Conservation (phyloP, 2,329 filamentous ascomycete genomes). For the Aureobasidium mangrovei region DNA sequence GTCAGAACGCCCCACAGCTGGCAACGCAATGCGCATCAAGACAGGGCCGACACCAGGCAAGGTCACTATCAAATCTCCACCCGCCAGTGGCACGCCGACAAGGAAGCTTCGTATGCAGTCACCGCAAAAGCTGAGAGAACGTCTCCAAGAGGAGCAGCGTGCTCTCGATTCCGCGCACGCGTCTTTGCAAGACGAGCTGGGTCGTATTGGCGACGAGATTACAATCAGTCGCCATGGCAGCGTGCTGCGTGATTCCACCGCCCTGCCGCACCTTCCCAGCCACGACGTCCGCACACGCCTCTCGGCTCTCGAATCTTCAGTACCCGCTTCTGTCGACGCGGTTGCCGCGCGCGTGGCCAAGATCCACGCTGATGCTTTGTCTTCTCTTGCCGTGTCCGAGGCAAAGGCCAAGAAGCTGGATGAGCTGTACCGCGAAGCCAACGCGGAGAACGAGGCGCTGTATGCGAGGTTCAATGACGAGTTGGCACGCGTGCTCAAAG, state of each 20-base stretch:
- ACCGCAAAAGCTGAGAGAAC: slow-evolving; percentile 64
- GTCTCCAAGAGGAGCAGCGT: slow-evolving; percentile 72
- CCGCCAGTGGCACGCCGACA: slow-evolving; percentile 17
- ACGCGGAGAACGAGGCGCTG: slow-evolving; percentile 83
- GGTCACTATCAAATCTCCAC: slow-evolving; percentile 10
- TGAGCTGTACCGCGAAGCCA: slow-evolving; percentile 78
- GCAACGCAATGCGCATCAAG: slow-evolving; percentile 52
- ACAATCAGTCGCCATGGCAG: slow-evolving; percentile 28
- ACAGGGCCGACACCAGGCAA: slow-evolving; percentile 22
- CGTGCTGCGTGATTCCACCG: slow-evolving; percentile 17
- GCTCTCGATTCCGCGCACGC: slow-evolving; percentile 62
- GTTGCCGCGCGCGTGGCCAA: slow-evolving; percentile 52
- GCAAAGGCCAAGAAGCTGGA: slow-evolving; percentile 74
- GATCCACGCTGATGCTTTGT: slow-evolving; percentile 63
- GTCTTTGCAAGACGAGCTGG: slow-evolving; percentile 64
- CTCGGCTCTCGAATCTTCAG: slow-evolving; percentile 55
- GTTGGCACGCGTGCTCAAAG: slow-evolving; percentile 70
- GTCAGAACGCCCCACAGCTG: slow-evolving; percentile 40
- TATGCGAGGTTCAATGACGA: slow-evolving; percentile 93
- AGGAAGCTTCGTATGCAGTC: slow-evolving; percentile 62
- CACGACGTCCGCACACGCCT: slow-evolving; percentile 50
- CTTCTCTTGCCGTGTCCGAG: slow-evolving; percentile 63
- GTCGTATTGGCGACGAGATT: slow-evolving; percentile 74
- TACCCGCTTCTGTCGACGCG: slow-evolving; percentile 52
- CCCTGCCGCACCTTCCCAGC: background rate